Conservation (phyloP, 805 yeast genomes). For the Candida cerambycidarum region DNA sequence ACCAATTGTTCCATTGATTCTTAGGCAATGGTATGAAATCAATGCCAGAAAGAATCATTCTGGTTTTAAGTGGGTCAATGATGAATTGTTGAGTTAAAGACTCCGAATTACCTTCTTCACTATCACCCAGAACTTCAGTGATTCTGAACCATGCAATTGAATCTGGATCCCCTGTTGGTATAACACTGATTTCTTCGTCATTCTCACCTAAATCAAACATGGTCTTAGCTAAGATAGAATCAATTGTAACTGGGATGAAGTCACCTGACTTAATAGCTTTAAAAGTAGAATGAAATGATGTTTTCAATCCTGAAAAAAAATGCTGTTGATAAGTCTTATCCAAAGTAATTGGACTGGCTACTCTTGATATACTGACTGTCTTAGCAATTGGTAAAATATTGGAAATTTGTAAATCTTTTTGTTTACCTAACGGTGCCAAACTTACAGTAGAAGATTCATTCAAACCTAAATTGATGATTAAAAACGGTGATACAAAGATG, state of each 20-base stretch:
- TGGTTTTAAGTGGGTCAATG: constrained; percentile 67
- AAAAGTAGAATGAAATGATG: constrained; percentile 54
- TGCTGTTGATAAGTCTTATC: constrained; percentile 61
- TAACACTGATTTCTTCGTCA: constrained; percentile 28
- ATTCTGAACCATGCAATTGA: constrained; percentile 85
- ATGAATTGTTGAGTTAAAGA: constrained; percentile 42
- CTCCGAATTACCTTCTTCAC: constrained; percentile 12
- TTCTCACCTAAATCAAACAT: constrained; percentile 35
- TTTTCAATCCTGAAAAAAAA: constrained; percentile 59
- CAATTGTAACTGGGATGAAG: constrained; percentile 74
- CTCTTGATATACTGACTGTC: constrained; percentile 62
- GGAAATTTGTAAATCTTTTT: constrained; percentile 20
- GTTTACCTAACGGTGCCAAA: constrained; percentile 18
- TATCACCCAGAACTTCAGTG: constrained; percentile 46
- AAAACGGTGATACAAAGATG: constrained; percentile 63
- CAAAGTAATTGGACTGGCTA: constrained; percentile 68
- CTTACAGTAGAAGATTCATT: constrained; percentile 23
- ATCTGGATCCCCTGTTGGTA: constrained; percentile 66
- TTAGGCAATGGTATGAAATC: constrained; percentile 40
- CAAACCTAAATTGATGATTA: constrained; percentile 48
- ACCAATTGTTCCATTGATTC: constrained; percentile 42
- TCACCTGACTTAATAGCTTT: constrained; percentile 68
- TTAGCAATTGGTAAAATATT: constrained; percentile 50
- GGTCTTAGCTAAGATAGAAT: constrained; percentile 61
- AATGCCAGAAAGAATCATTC: constrained; percentile 68